Base-by-base conservation (phyloP, 129 eudicot species). In the Helianthus annuus region DNA sequence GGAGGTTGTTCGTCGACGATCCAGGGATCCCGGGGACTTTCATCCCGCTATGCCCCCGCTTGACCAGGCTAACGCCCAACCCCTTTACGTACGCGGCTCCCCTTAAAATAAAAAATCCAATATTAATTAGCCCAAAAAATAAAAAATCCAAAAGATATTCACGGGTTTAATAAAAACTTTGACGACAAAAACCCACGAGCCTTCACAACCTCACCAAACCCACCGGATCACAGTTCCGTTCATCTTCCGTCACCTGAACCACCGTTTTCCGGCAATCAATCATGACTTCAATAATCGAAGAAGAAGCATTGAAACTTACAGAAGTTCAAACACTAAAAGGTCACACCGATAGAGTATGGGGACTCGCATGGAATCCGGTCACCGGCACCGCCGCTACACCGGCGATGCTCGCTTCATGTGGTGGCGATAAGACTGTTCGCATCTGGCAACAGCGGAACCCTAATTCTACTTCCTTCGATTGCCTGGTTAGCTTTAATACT, bases 331-430 rank as follows among this genome's bases (percentile, higher is more conserved):
- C 27, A 36, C 96, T 94, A 12, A 84, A 84, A 87, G 98, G 97
- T 39, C 98, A 94, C 79, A 81, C 93, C 4, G 98, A 88, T 82
- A 85, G 87, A 73, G 98, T 94, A 16, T 94, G 97, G 99, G 81
- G 97, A 58, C 81, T 94, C 38, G 89, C 97, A 13, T 94, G 99
- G 99, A 90, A 90, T 66, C 97, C 96, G 22, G 74, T 81, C 16
- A 82, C 91, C 76, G 91, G 92, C 29, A 54, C 72, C 68, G 73
- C 57, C 42, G 96, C 91, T 67, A 40, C 57, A 6, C 92, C 99
- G 3, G 90, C 96, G 7, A 68, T 88, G 4, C 86, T 94, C 11
- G 94, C 97, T 36, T 90, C 99, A 52, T 94, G 97, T 38, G 87
- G 99, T 62, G 97, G 97, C 5, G 99, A 94, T 55, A 90, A 94